These are phyloP conservation scores for Coemansia sp. DNA, from an alignment of 371 early-diverging fungal species.

Conservation along the genomic window DNA sequence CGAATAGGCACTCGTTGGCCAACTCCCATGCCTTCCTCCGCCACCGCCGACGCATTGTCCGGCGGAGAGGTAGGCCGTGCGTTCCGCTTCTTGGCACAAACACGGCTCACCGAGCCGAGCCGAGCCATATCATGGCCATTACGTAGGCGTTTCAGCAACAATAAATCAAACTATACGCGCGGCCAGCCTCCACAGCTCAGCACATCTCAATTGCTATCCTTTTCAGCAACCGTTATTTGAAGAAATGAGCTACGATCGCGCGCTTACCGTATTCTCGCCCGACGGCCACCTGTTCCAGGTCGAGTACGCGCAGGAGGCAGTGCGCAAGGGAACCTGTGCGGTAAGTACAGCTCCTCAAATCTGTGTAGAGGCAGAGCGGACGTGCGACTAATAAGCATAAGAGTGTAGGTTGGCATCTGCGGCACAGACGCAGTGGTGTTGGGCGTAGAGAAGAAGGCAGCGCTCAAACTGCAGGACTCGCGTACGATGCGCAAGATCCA, in stretches of 20 bases:
- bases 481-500: conserved; percentile 96
- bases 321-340: conserved; percentile 96
- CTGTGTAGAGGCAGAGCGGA: neutral
- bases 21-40: too few relatives aligned
- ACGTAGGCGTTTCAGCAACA: neutral
- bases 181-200: neutral
- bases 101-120: neutral
- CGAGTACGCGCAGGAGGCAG: conserved; percentile 99
- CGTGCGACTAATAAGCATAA: neutral
- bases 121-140: neutral
- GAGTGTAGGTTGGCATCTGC: conserved; percentile 91
- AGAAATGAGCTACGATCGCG: conserved; percentile 77
- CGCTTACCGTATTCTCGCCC: conserved; percentile 99
- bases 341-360: conserved; percentile 58
- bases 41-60: too few relatives aligned
- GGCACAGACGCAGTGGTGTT: conserved; percentile 91
- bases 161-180: too few relatives aligned
- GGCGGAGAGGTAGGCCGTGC: too few relatives aligned
- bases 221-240: neutral
- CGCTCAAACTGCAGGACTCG: conserved; percentile 94
- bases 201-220: conserved; percentile 1
- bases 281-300: conserved; percentile 99
- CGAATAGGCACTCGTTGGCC: neutral
- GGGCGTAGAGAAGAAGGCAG: conserved; percentile 97
- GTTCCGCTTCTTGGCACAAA: too few relatives aligned